Percentiles rank a stretch among this genome's conserved stretches.
These are phyloP conservation scores for Hericium rajendrae DNA, from an alignment of 768 basidiomycete genomes.

Conservation along the genomic window DNA sequence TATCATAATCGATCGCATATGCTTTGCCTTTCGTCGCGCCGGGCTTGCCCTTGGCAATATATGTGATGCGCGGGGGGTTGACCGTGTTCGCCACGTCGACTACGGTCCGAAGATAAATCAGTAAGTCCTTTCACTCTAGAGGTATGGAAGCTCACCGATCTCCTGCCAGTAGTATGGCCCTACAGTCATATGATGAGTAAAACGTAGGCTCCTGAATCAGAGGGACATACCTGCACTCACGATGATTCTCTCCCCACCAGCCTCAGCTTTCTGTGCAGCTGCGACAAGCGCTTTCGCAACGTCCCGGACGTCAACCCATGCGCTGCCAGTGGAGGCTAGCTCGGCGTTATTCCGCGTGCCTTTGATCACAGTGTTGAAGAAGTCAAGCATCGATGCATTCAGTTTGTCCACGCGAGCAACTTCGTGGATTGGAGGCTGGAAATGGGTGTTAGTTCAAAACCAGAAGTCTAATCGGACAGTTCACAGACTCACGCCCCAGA, in stretches of 20 bases:
- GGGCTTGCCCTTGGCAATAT: not conserved
- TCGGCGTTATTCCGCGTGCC: not conserved
- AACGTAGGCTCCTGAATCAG: not conserved
- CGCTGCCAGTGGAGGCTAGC: not conserved
- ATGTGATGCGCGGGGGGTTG: not conserved
- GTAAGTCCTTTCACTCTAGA: not conserved
- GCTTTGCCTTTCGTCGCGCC: not conserved
- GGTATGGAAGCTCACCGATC: not conserved
- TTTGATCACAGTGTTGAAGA: not conserved
- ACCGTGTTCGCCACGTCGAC: slow-evolving; percentile 1
- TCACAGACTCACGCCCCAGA: too few relatives aligned
- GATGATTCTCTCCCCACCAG: slow-evolving; percentile 3
- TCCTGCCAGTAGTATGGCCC: slow-evolving; percentile 3
- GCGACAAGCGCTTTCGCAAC: not conserved
- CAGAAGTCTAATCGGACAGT: too few relatives aligned
- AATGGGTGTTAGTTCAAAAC: too few relatives aligned
- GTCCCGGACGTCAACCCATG: slow-evolving; percentile 1
- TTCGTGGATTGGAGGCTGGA: slow-evolving; percentile 3
- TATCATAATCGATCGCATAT: not conserved
- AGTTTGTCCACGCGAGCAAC: not conserved
- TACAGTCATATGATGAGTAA: not conserved
- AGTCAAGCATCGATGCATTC: not conserved
- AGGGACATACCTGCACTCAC: not conserved
- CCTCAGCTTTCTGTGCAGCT: not conserved
- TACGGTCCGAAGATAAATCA: not conserved